Base-by-base conservation (phyloP, 139 green algal species). In the Edaphochlamys debaryana region DNA sequence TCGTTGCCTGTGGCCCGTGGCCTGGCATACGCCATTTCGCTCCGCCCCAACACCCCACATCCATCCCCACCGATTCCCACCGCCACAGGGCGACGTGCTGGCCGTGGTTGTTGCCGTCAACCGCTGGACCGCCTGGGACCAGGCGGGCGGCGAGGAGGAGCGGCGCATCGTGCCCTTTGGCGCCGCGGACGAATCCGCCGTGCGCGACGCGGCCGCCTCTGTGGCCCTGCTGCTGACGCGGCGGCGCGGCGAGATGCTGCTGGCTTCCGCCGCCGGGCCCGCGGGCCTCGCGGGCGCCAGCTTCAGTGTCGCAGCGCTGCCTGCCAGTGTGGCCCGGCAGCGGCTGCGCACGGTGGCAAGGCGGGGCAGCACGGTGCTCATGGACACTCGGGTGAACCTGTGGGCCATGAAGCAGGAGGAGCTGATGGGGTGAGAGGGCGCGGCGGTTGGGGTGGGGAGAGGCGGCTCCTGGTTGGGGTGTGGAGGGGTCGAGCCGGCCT, bases 231-330 rank as follows among this genome's bases (percentile, higher is more conserved):
- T 82, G 42, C 76, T 82, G 41, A 66, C 36, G 62, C 62, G 76
- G 40, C 76, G 76, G 62, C 76, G 76, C 62, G 76, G 76, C 20
- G 76, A 82, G 76, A 64, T 82, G 62, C 76, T 82, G 62, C 42
- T 82, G 32, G 76, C 76, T n/a, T 36, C 42, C 37, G 62, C 76
- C 29, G 42, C 40, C 29, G 30, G 34, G 20, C 36, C 32, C 38
- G 37, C 37, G 27, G 38, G 74, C 56, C 34, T n/a, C 27, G 62
- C 76, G 62, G 62, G 62, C n/a, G 20, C 15, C 23, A 42, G 36
- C 36, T 63, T 82, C 23, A 70, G 58, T 22, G 76, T 82, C 5
- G 76, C 76, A 62, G 62, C 62, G 62, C 42, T 82, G 76, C 76
- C 76, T 9, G 62, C 56, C 6, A 73, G 62, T 25, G 76, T 82